Base-by-base conservation (phyloP, 2,329 filamentous ascomycete species). In the Aspergillus viridinutans region DNA sequence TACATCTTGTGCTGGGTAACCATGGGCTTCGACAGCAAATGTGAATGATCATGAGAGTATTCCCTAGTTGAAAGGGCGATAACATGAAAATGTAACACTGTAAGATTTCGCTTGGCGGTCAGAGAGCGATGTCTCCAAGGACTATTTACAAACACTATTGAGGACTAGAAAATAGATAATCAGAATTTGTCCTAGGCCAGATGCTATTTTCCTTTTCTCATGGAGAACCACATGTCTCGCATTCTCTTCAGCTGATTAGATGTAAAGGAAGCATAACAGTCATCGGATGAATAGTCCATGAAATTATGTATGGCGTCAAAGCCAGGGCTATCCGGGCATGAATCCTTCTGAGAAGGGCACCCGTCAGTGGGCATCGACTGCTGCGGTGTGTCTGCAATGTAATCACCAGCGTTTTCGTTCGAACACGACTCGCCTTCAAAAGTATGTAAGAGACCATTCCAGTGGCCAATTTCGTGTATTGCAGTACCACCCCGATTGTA, bases 241-340 rank as follows among this genome's bases (percentile, higher is more conserved):
- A 85, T 83, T 53, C 82, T 69, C 56, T 72, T 66, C 21, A 76
- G 70, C 73, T 85, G 82, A 42, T 74, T 71, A 1, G 71, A 64
- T 6, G 81, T 83, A 60, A 85, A 85, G 1, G 68, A 73, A 61
- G 75, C 74, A 67, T 85, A 84, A 60, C 82, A 85, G 21, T 74
- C 76, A 73, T 85, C 83, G 7, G 73, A 78, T 4, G 76, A 79
- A 66, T 85, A 84, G 68, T 85, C 83, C 83, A 85, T 85, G 63
- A 80, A 85, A 64, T 85, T 83, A 58, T 82, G 79, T 54, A 85
- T 80, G 3, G 80, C 73, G 68, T 85, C 83, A 12, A 74, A 53
- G 0, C 78, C 80, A 10, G 72, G 68, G 25, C 70, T 69, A 25
- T 69, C 66, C 0, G 80, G 79, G 64, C 82, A 85, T 20, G 74